Evolutionary conservation across 768 basidiomycete species (phyloP).

Genomic region (Sarcodon sp.): DNA sequence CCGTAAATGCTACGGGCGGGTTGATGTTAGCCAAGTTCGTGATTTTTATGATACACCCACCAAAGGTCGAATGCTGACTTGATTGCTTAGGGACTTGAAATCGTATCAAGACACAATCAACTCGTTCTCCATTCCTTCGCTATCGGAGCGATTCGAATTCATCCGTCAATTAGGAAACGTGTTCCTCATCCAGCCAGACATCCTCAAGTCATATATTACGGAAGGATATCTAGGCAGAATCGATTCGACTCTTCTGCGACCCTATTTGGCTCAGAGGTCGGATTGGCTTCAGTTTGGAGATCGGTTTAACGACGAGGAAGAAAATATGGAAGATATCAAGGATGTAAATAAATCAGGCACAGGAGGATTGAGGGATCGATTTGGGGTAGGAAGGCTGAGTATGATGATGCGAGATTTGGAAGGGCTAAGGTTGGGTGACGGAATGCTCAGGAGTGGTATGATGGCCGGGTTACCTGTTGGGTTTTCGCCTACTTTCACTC

Average conservation of each 20-base stretch:
- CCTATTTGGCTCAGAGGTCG: constrained; percentile 81
- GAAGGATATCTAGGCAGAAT: constrained; percentile 91
- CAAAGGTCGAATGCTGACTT: not conserved
- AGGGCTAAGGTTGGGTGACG: constrained; percentile 28
- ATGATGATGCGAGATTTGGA: constrained; percentile 86
- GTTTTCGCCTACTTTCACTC: not conserved
- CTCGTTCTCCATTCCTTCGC: constrained; percentile 69
- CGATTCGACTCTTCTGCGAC: constrained; percentile 74
- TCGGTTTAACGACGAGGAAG: constrained; percentile 52
- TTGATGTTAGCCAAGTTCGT: constrained; percentile 91
- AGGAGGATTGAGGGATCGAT: constrained; percentile 32
- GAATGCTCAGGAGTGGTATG: constrained; percentile 3
- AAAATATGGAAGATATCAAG: constrained; percentile 17
- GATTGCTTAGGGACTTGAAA: constrained; percentile 69
- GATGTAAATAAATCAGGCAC: constrained; percentile 30
- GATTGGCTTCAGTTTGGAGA: constrained; percentile 87
- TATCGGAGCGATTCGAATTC: constrained; percentile 95
- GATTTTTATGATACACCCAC: not conserved
- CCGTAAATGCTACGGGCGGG: constrained; percentile 92
- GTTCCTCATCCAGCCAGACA: constrained; percentile 93
- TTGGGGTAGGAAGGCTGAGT: constrained; percentile 60
- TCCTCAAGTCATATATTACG: constrained; percentile 89
- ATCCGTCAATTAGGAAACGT: constrained; percentile 94
- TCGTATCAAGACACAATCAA: constrained; percentile 86
- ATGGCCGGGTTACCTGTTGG: constrained; percentile 1